These are phyloP conservation scores for Beauveria sp. DNA, from an alignment of 2,329 filamentous ascomycete species.

Conservation along the genomic window DNA sequence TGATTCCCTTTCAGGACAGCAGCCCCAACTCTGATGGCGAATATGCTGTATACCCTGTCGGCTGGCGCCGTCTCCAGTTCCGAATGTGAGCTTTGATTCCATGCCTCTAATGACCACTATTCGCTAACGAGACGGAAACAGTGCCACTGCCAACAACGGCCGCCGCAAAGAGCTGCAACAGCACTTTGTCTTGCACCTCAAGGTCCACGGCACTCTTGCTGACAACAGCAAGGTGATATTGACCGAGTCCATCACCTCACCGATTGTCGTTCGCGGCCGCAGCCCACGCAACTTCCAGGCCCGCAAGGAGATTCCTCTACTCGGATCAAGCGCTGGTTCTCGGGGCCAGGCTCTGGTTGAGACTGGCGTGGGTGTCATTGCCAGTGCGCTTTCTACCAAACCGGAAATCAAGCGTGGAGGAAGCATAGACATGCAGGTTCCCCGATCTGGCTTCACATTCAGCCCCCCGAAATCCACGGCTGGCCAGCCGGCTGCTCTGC, in stretches of 20 bases:
- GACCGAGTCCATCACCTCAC: conserved; percentile 77
- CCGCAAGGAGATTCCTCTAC: conserved; percentile 82
- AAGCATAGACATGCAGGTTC: conserved; percentile 45
- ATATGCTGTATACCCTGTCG: conserved; percentile 83
- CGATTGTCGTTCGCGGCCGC: conserved; percentile 87
- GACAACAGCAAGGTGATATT: conserved; percentile 77
- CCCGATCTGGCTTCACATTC: conserved; percentile 51
- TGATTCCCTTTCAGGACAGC: conserved; percentile 60
- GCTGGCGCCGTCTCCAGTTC: conserved; percentile 91
- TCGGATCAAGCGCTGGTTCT: conserved; percentile 67
- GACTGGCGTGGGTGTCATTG: conserved; percentile 53
- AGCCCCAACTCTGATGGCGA: conserved; percentile 60
- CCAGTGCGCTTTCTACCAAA: conserved; percentile 47
- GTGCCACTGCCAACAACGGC: conserved; percentile 93
- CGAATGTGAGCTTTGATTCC: conserved; percentile 51
- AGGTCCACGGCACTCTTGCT: conserved; percentile 74
- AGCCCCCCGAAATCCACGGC: conserved; percentile 48
- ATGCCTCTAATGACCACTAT: background rate
- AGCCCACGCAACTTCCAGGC: conserved; percentile 94
- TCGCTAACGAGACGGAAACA: conserved; percentile 19
- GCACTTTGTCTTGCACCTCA: conserved; percentile 85
- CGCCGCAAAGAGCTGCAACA: conserved; percentile 91
- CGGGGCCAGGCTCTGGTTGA: conserved; percentile 69
- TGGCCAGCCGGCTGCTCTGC: conserved; percentile 44
- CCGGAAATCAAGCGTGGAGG: conserved; percentile 45